These are phyloP conservation scores for Sporothrix euskadiensis DNA, from an alignment of 2,329 filamentous ascomycete species.

Conservation along the genomic window DNA sequence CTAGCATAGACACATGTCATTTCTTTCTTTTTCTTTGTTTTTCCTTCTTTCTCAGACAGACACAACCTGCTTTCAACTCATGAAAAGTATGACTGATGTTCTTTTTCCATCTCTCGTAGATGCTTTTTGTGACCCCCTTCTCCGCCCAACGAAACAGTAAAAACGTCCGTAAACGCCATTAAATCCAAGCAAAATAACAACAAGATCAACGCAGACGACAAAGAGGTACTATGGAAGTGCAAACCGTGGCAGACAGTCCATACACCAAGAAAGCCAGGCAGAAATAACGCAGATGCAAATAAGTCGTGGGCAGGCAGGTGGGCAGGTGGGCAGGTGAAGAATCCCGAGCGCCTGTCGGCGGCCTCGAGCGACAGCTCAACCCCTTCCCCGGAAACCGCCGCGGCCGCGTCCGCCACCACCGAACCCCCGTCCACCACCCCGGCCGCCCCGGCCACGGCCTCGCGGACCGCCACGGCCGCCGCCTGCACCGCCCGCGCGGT, in stretches of 20 bases:
- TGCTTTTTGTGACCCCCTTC: not conserved
- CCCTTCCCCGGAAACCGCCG: conserved; percentile 31
- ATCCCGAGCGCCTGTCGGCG: not conserved
- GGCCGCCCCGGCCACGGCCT: conserved; percentile 35
- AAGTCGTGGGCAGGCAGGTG: not conserved
- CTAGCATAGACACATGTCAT: not conserved
- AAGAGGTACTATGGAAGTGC: conserved; percentile 2
- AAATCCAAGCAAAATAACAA: conserved; percentile 4
- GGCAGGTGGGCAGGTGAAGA: no score
- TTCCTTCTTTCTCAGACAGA: no score
- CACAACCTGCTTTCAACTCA: not conserved
- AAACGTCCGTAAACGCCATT: conserved; percentile 8
- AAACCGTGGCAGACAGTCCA: conserved; percentile 5
- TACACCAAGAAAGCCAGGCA: conserved; percentile 13
- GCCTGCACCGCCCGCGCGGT: conserved; percentile 56
- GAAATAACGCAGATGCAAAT: not conserved
- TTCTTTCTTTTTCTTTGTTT: not conserved
- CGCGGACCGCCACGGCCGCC: conserved; percentile 42
- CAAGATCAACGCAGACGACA: not conserved
- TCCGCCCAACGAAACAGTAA: not conserved
- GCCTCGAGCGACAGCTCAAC: conserved; percentile 6
- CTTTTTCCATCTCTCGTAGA: conserved; percentile 10
- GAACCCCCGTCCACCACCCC: conserved; percentile 30
- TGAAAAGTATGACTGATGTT: not conserved
- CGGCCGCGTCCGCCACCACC: conserved; percentile 29